A percentile compares a stretch with the other conserved stretches of the same genome.
phyloP scores from a whole-genome alignment of 108 stramenopile species.

The Seminavis robusta region DNA sequence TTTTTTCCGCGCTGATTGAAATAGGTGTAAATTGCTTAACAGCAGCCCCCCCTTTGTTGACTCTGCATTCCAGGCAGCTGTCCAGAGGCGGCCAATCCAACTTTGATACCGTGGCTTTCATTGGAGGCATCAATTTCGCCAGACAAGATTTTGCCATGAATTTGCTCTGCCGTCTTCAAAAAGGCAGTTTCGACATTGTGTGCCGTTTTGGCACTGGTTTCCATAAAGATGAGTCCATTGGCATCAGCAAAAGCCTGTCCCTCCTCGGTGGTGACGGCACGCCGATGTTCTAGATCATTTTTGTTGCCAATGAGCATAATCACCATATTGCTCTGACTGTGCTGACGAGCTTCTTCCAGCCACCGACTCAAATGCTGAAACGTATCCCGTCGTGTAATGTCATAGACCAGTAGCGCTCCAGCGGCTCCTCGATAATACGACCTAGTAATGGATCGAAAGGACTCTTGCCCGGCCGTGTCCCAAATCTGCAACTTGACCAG shows the following conservation, averaged over 20 bases:
- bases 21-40: too few species aligned
- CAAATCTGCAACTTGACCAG: constrained; percentile 83
- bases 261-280: constrained; percentile 89
- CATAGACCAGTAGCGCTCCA: constrained; percentile 98
- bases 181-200: constrained; percentile 98
- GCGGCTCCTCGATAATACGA: constrained; percentile 99
- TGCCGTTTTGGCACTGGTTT: constrained; percentile 97
- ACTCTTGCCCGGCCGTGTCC: constrained; percentile 95
- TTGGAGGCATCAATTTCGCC: constrained; percentile 97
- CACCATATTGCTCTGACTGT: constrained; percentile 97
- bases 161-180: constrained; percentile 95
- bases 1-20: too few species aligned
- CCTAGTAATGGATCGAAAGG: constrained; percentile 98
- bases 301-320: constrained; percentile 99
- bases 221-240: constrained; percentile 97
- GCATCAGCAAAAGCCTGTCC: constrained; percentile 94
- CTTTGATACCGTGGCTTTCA: constrained; percentile 96
- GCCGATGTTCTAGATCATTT: constrained; percentile 90
- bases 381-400: constrained; percentile 98
- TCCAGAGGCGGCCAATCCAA: constrained; percentile 86
- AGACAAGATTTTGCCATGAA: constrained; percentile 93
- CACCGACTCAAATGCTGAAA: constrained; percentile 96
- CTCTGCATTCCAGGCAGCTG: too few species aligned
- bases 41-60: too few species aligned
- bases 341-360: constrained; percentile 98